Percentiles rank a stretch among this genome's conserved stretches.
These are phyloP conservation scores for Ogataea populi-albae DNA, from an alignment of 805 yeast species.

Conservation along the genomic window DNA sequence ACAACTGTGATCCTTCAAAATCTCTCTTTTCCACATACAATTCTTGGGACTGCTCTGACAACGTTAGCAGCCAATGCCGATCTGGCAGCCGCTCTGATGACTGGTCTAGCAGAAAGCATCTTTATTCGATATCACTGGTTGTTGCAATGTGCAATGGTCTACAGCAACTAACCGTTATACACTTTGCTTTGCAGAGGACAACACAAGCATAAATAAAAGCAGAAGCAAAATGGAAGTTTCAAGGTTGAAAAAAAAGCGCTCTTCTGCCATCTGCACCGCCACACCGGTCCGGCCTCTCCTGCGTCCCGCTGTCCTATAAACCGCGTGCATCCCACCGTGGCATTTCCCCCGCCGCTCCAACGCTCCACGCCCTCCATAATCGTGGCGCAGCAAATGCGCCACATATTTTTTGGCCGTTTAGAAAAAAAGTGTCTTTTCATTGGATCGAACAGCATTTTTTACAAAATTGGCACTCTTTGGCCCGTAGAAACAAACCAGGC, in stretches of 20 bases:
- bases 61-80: slow-evolving; percentile 59
- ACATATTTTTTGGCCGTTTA: too few relatives aligned
- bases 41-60: slow-evolving; percentile 43
- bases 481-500: too few relatives aligned
- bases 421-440: slow-evolving; percentile 9
- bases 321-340: neutral
- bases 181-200: slow-evolving; percentile 4
- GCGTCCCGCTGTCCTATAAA: neutral
- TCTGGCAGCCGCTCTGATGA: slow-evolving; percentile 82
- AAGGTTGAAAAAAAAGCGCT: slow-evolving; percentile 1
- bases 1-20: too few relatives aligned
- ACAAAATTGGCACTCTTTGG: too few relatives aligned
- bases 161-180: too few relatives aligned
- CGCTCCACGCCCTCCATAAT: too few relatives aligned
- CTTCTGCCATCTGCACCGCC: slow-evolving; percentile 2
- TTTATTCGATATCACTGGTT: slow-evolving; percentile 4
- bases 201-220: neutral
- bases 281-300: neutral
- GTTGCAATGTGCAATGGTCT: slow-evolving; percentile 3
- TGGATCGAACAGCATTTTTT: slow-evolving; percentile 8
- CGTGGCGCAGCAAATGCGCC: too few relatives aligned
- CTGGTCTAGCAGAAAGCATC: slow-evolving; percentile 85
- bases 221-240: slow-evolving; percentile 1
- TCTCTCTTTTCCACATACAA: too few relatives aligned
- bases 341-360: too few relatives aligned